Evolutionary conservation across 345 rosid genomes (phyloP), one percentile per base, ranked within the genome.

Genomic region (Schrenkiella parvula): DNA sequence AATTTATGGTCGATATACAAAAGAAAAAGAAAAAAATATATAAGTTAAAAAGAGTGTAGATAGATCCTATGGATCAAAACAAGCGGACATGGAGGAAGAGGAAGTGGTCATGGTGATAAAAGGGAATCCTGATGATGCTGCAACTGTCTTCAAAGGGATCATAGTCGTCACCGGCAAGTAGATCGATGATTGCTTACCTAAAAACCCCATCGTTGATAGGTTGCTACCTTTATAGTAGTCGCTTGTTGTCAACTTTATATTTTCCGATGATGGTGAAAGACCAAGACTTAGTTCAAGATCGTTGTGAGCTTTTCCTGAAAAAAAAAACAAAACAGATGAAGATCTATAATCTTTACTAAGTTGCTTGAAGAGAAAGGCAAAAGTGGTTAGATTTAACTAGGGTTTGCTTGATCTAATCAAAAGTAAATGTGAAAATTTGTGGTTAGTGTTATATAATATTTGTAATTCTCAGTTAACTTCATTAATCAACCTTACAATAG

Each of bases 51-150:
- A 34, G 37, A 60, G 47, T 59, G 66, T 41, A 13, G 77, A 25
- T 28, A 15, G 51, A 46, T 29, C 71, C 46, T 64, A 68, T 32
- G 53, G 63, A 22, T 52, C 53, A 60, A 79, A 59, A 55, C 61
- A 7, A 81, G 64, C 28, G 25, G 66, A 43, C 50, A 82, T 63
- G 39, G 82, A 55, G 51, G 82, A 58, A 68, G 92, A 77, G 43
- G 89, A 77, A 72, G 88, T 68, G 35, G 72, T 37, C 38, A 80
- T 66, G 13, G 25, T 66, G 58, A 88, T 80, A 62, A 86, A 76
- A 37, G 87, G 73, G 96, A 93, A 93, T 93, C 99, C 97, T 88
- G 99, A 93, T 93, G 99, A 93, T 91, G 97, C 97, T 93, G 97
- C 99, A 66, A 70, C 48, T 39, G 86, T 67, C 68, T 85, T 82